Base-by-base conservation (phyloP, 1,284 basidiomycete species). In the Prillingera fragicola region DNA sequence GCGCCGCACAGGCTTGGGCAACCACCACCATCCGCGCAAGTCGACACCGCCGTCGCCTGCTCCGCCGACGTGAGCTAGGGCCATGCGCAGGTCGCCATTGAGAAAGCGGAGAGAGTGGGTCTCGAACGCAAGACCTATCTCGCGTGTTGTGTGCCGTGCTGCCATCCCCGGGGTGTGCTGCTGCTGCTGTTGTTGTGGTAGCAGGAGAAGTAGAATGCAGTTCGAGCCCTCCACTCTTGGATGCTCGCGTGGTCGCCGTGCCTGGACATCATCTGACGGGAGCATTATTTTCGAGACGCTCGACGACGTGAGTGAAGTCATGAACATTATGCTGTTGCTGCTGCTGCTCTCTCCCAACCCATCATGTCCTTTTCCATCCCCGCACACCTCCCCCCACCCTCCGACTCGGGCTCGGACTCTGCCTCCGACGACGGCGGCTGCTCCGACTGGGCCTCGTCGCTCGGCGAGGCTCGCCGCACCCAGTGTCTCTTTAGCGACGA, bases 11-110 rank as follows among this genome's bases (percentile, higher is more conserved):
- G 18, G 14, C n/a, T 34, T 34, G 12, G 87, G 86, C 3, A 91
- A 72, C 80, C 82, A 86, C 90, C 90, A 94, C 86, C 87, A 92
- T 3, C 90, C 90, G 34, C 83, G 70, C n/a, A 94, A 73, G 69
- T 95, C 90, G 34, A 94, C 74, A 0, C 90, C 90, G 8, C 87
- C 85, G 66, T 94, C 90, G 13, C 80, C 77, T 50, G 76, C 80
- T 14, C 90, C 88, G 1, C 90, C 90, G 14, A 90, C 81, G 10
- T 65, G 59, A 13, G 63, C 49, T 5, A 94, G 76, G 2, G 80
- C 76, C 88, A 94, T 94, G 34, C 84, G 85, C 27, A 92, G 73
- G 45, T 80, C 70, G 1, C 75, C 60, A 33, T 80, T 77, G 3
- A 91, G 76, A 4, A 87, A 63, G 6, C 67, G 62, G 18, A 82